phyloP scores from a whole-genome alignment of 2,329 filamentous ascomycete species.

The Pseudogymnoascus sp. region DNA sequence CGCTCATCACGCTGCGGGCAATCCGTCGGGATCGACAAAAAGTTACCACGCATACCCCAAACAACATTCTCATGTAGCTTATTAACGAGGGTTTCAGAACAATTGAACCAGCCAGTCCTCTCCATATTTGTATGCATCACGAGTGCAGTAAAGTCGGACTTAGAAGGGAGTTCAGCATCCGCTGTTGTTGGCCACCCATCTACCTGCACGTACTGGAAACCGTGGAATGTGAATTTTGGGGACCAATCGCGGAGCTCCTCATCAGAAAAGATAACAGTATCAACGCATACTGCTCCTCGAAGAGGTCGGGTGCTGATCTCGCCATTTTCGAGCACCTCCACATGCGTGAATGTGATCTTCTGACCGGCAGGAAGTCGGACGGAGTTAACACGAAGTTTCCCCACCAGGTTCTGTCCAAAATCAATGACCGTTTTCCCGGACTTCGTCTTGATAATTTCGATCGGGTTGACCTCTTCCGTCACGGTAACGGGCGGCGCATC shows the following conservation, averaged over 20 bases:
- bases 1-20: constrained; percentile 41
- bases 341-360: constrained; percentile 36
- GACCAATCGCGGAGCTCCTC: constrained; percentile 31
- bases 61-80: constrained; percentile 37
- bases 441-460: constrained; percentile 26
- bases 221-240: constrained; percentile 32
- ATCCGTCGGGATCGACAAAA: constrained; percentile 37
- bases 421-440: constrained; percentile 41
- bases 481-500: constrained; percentile 38
- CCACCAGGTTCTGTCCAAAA: constrained; percentile 51
- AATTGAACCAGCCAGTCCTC: constrained; percentile 31
- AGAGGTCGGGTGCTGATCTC: constrained; percentile 35
- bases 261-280: constrained; percentile 29
- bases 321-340: constrained; percentile 36
- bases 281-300: constrained; percentile 30
- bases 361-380: constrained; percentile 32
- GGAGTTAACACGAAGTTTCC: constrained; percentile 34
- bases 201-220: constrained; percentile 36
- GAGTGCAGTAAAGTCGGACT: not conserved
- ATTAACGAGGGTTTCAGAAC: constrained; percentile 32
- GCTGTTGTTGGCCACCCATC: constrained; percentile 26
- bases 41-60: constrained; percentile 41
- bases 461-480: constrained; percentile 25
- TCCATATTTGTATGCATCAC: constrained; percentile 2
- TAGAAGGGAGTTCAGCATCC: not conserved